phyloP scores from a whole-genome alignment of 441 rosid genomes.

The Pelargonium fulgidum region DNA sequence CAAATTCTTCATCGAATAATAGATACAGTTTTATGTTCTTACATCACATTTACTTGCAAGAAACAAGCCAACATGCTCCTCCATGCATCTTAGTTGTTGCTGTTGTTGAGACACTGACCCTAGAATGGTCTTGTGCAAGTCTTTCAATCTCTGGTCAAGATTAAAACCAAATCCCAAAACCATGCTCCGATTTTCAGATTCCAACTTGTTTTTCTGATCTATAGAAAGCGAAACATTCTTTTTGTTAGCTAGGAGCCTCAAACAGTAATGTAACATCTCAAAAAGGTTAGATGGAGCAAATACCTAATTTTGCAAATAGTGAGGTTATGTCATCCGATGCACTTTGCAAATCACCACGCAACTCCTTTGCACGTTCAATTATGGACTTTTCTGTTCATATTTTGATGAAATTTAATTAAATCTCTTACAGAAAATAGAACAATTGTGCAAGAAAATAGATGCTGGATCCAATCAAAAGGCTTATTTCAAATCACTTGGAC shows the following conservation, averaged over 20 bases:
- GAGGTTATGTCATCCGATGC: slow-evolving; percentile 74
- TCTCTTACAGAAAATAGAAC: neutral
- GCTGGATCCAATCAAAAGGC: slow-evolving; percentile 7
- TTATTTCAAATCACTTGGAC: neutral
- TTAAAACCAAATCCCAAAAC: slow-evolving; percentile 78
- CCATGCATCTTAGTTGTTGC: slow-evolving; percentile 68
- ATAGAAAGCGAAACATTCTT: slow-evolving; percentile 16
- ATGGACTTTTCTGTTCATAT: slow-evolving; percentile 51
- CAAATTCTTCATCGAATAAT: neutral
- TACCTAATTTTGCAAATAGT: slow-evolving; percentile 66
- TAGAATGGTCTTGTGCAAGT: slow-evolving; percentile 55
- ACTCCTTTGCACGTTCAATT: slow-evolving; percentile 57
- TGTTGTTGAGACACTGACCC: slow-evolving; percentile 86
- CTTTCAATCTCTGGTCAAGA: slow-evolving; percentile 64
- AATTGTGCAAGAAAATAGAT: neutral
- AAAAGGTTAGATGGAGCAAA: neutral
- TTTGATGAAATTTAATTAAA: slow-evolving; percentile 13
- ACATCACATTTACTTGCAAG: slow-evolving; percentile 77
- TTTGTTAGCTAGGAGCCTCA: neutral
- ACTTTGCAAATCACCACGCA: slow-evolving; percentile 55
- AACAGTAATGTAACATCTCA: neutral
- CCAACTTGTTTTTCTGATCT: slow-evolving; percentile 75
- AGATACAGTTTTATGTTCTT: slow-evolving; percentile 25
- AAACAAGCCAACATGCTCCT: slow-evolving; percentile 58
- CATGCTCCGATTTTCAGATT: slow-evolving; percentile 57